Evolutionary conservation across 1,284 basidiomycete species (phyloP), one percentile per base, ranked within the genome.

Genomic region (Kalmanozyma brasiliensis): DNA sequence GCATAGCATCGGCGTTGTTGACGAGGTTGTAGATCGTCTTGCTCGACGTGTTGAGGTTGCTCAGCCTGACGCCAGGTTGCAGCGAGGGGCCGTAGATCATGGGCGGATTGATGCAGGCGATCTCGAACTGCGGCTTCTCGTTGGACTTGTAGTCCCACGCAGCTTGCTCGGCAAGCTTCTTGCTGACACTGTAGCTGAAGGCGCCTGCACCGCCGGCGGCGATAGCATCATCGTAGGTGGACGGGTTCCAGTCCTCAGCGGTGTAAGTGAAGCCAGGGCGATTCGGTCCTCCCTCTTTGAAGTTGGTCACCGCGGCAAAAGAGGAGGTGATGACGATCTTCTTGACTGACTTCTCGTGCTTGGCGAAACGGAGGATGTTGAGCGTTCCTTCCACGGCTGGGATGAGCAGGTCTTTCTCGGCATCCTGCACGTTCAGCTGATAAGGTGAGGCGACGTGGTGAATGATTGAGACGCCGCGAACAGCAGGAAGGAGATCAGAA

Each of bases 351-450:
- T 57, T 59, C 20, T 63, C 65, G 43, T 75, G 64, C 37, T 75
- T 71, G 10, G 80, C 80, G 23, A 71, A 75, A 6, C 67, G 58
- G 9, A 82, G 58, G 5, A 83, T 56, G 22, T 76, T 73, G 22
- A 82, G 62, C 0, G 81, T 83, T 2, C 82, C 82, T 36, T 82
- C 74, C 30, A 83, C 64, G 10, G 82, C 82, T 0, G 82, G 82
- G 17, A 68, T 62, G 38, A 83, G 74, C 38, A 83, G 69, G 47
- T 83, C 80, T 26, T 65, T 63, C 53, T 78, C 74, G 14, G 79
- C 73, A 51, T 83, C 82, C 29, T 69, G 47, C 14, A 80, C 73
- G 22, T 73, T 60, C 42, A 76, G 53, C 45, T 78, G 72, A 61
- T 76, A 81, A 2, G 80, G 74, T 24, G 62, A 82, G 23, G 68